Evolutionary conservation across 768 basidiomycete species (phyloP), one percentile per base, ranked within the genome.

Genomic region (Postia placenta): DNA sequence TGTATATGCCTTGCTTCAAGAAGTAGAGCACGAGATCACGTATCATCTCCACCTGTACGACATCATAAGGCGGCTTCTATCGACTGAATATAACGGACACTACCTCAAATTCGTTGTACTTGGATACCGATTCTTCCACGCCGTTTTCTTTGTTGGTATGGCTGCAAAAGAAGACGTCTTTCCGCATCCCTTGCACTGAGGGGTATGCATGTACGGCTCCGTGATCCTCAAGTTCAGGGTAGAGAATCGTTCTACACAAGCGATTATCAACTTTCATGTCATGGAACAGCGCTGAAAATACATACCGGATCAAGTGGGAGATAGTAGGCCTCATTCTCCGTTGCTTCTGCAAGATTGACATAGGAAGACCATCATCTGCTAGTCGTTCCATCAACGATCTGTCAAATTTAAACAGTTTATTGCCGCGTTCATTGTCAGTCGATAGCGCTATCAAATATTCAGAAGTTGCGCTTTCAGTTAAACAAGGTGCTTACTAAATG

Each of bases 341-440:
- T 60, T 90, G 87, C 0, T 85, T 76, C 55, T 83, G 71, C 9
- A 89, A 79, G 26, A 73, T 74, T 1, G 85, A 83, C 85, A 89
- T 87, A 0, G 71, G 64, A 24, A 86, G 60, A 6, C 80, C 79
- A 20, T 69, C 70, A 5, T 54, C 59, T 0, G 84, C 74, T 9
- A 89, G 68, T 11, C 87, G 76, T 54, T 89, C 87, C 83, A 89
- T 87, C 0, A 88, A 69, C 1, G 83, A 86, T 69, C 77, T 76
- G 49, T 62, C 61, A 43, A 87, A 84, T 38, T 73, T 77, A 64
- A 73, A 87, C 4, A 87, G 56, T 36, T 72, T 59, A 19, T 58
- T 66, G 0, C 83, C 86, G 1, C 68, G 67, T 15, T 59, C 52
- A 60, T 78, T 82, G 35, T 89, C 86, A 73, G 85, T 73, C 0